These are phyloP conservation scores for Pneumocystis wakefieldiae DNA, from an alignment of 1,139 yeast genomes.

Conservation along the genomic window DNA sequence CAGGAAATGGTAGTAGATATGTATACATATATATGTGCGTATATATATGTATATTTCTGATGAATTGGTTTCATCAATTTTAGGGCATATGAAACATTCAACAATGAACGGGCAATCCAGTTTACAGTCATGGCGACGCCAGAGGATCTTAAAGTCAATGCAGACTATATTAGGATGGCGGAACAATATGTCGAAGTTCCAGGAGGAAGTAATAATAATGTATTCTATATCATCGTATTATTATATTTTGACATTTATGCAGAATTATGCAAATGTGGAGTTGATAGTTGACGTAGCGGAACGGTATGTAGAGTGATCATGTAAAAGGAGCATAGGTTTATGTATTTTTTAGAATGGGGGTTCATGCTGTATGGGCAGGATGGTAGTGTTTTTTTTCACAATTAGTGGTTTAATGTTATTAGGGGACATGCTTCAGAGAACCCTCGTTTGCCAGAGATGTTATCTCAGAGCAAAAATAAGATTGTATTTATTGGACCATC, in stretches of 20 bases:
- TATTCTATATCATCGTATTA: neutral
- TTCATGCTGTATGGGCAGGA: slow-evolving; percentile 99
- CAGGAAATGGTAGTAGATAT: slow-evolving; percentile 54
- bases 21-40: no score
- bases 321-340: neutral
- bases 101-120: slow-evolving; percentile 82
- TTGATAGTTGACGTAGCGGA: slow-evolving; percentile 93
- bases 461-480: slow-evolving; percentile 78
- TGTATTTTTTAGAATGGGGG: slow-evolving; percentile 38
- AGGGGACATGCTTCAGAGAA: slow-evolving; percentile 99
- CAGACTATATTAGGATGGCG: slow-evolving; percentile 97
- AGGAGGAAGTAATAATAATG: slow-evolving; percentile 93
- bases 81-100: slow-evolving; percentile 82
- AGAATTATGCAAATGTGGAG: slow-evolving; percentile 90
- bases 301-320: slow-evolving; percentile 26
- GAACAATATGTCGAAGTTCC: slow-evolving; percentile 97
- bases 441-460: slow-evolving; percentile 80
- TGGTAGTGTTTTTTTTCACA: slow-evolving; percentile 12
- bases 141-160: slow-evolving; percentile 90
- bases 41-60: neutral
- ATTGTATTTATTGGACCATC: slow-evolving; percentile 95
- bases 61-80: neutral
- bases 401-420: slow-evolving; percentile 18
- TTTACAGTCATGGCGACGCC: slow-evolving; percentile 99
- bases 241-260: neutral